Conservation (phyloP, 768 basidiomycete genomes). For the Lepiota venenata region DNA sequence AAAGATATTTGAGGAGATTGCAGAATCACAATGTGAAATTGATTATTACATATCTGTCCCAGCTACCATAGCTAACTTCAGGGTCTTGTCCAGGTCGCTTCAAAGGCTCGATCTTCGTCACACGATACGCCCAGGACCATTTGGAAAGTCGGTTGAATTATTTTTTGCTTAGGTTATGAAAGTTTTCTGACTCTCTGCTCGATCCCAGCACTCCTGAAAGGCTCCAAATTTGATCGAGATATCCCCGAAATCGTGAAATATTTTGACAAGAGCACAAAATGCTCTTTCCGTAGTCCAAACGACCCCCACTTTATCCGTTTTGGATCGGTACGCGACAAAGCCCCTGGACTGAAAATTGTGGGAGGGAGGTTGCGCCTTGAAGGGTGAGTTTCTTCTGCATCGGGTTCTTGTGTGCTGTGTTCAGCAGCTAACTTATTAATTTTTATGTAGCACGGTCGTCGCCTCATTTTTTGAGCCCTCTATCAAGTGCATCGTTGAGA, state of each 20-base stretch:
- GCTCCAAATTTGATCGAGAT: conserved; percentile 35
- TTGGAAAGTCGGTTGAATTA: conserved; percentile 28
- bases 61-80: neutral
- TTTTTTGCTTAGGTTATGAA: too few species aligned
- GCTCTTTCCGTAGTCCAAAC: conserved; percentile 29
- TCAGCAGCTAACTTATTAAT: too few species aligned
- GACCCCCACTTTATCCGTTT: conserved; percentile 41
- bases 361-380: conserved; percentile 40
- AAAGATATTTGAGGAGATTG: conserved; percentile 40
- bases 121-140: conserved; percentile 29
- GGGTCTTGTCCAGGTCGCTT: conserved; percentile 30
- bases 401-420: neutral
- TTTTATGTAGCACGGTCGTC: conserved; percentile 20
- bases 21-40: conserved; percentile 34
- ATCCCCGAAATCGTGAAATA: conserved; percentile 31
- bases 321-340: conserved; percentile 35
- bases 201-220: conserved; percentile 28
- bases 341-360: conserved; percentile 31
- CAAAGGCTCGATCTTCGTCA: conserved; percentile 47
- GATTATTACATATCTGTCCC: neutral
- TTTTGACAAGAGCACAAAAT: conserved; percentile 44
- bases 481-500: conserved; percentile 24
- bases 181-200: neutral
- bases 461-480: conserved; percentile 28
- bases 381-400: conserved; percentile 19